These are phyloP conservation scores for Daldinia bambusicola DNA, from an alignment of 495 filamentous ascomycete species.

Conservation along the genomic window DNA sequence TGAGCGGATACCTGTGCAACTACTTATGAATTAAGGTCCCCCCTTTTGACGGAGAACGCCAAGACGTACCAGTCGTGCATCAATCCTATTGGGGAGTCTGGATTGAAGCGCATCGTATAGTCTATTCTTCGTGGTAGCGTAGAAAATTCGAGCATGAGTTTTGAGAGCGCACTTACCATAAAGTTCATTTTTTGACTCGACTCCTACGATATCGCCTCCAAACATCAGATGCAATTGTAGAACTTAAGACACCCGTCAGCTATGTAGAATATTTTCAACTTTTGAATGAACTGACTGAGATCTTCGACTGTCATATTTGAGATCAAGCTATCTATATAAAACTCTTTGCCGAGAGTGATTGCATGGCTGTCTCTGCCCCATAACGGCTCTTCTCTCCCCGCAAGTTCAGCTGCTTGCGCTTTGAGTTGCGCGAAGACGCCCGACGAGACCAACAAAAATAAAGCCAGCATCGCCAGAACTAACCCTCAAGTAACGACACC, in stretches of 20 bases:
- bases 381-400: neutral
- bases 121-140: constrained; percentile 37
- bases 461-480: constrained; percentile 10
- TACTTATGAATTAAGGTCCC: neutral
- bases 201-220: constrained; percentile 55
- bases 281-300: constrained; percentile 31
- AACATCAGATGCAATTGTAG: constrained; percentile 59
- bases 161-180: constrained; percentile 43
- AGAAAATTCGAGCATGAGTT: neutral
- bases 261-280: neutral
- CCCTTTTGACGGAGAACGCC: neutral
- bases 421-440: constrained; percentile 11
- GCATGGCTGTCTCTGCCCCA: neutral
- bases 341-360: constrained; percentile 26
- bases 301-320: constrained; percentile 49
- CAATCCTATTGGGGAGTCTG: constrained; percentile 46
- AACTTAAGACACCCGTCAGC: constrained; percentile 33
- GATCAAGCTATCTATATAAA: constrained; percentile 40
- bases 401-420: neutral
- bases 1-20: constrained; percentile 49
- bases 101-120: constrained; percentile 49
- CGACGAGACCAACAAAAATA: constrained; percentile 1
- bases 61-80: constrained; percentile 47
- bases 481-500: neutral
- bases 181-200: constrained; percentile 53